These are phyloP conservation scores for Fusarium siculi DNA, from an alignment of 2,329 filamentous ascomycete species.

Conservation along the genomic window DNA sequence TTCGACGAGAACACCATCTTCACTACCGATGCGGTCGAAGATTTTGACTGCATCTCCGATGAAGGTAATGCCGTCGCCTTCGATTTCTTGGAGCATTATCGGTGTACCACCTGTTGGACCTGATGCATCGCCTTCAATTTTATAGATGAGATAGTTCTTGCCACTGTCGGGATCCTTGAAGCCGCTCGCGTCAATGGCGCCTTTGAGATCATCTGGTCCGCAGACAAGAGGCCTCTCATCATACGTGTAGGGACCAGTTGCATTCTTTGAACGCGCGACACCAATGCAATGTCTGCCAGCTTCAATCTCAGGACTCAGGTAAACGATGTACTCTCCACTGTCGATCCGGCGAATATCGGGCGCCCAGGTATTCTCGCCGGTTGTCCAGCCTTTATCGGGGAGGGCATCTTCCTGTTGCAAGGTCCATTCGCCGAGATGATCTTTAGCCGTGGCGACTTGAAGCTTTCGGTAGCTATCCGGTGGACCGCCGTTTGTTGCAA, in stretches of 20 bases:
- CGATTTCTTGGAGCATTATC: constrained; percentile 9
- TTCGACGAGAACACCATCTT: constrained; percentile 3
- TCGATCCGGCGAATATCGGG: constrained; percentile 11
- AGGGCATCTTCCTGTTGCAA: constrained; percentile 1
- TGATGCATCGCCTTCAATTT: constrained; percentile 6
- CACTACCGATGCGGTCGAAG: constrained; percentile 4
- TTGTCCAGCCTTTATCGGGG: constrained; percentile 17
- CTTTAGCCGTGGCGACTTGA: neutral
- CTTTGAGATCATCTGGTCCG: neutral
- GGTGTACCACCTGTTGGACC: constrained; percentile 14
- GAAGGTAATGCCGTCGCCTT: constrained; percentile 4
- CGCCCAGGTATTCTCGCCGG: constrained; percentile 2
- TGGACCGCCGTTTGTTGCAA: constrained; percentile 6
- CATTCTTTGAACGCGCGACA: constrained; percentile 3
- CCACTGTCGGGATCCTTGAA: constrained; percentile 10
- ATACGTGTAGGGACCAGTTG: neutral
- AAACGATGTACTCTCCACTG: constrained; percentile 4
- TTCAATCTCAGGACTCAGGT: neutral
- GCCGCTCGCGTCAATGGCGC: constrained; percentile 10
- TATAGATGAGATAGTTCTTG: constrained; percentile 10
- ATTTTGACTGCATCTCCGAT: neutral
- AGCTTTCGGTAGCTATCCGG: neutral
- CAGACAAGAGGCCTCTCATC: constrained; percentile 10
- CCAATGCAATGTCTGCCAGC: constrained; percentile 2
- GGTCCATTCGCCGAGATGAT: constrained; percentile 9